Conservation (phyloP, 2,329 filamentous ascomycete species). For the Exophiala lecanii-corni region DNA sequence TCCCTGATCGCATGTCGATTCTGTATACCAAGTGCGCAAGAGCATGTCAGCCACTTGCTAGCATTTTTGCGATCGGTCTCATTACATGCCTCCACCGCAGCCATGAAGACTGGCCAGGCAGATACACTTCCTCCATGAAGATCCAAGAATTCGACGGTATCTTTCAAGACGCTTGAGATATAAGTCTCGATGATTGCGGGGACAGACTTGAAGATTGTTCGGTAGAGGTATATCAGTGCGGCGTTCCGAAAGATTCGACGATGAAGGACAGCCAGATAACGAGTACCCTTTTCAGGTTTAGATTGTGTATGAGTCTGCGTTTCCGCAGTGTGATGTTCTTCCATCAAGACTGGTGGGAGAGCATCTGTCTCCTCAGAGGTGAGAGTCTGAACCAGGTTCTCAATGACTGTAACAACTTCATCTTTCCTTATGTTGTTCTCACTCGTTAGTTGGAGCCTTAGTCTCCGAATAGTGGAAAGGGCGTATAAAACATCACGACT, state of each 20-base stretch:
- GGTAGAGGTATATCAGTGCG: neutral
- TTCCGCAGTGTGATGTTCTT: neutral
- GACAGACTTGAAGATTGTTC: neutral
- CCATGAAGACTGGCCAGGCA: neutral
- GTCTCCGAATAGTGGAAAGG: neutral
- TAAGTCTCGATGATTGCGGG: neutral
- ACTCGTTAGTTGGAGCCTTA: neutral
- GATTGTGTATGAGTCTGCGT: neutral
- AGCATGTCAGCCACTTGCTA: neutral
- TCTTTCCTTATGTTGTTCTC: neutral
- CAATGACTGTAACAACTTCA: neutral
- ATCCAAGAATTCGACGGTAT: neutral
- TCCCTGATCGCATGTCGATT: neutral
- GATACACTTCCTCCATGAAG: neutral
- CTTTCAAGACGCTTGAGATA: neutral
- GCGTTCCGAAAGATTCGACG: conserved; percentile 1
- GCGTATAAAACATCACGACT: neutral
- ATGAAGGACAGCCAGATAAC: neutral
- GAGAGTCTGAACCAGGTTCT: neutral
- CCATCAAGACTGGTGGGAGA: neutral
- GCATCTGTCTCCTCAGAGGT: neutral
- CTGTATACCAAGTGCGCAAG: neutral
- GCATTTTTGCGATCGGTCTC: neutral
- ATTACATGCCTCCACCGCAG: neutral
- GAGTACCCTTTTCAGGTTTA: neutral